Conservation (phyloP, 208 protist genomes). For the Trypanosoma lewisi region DNA sequence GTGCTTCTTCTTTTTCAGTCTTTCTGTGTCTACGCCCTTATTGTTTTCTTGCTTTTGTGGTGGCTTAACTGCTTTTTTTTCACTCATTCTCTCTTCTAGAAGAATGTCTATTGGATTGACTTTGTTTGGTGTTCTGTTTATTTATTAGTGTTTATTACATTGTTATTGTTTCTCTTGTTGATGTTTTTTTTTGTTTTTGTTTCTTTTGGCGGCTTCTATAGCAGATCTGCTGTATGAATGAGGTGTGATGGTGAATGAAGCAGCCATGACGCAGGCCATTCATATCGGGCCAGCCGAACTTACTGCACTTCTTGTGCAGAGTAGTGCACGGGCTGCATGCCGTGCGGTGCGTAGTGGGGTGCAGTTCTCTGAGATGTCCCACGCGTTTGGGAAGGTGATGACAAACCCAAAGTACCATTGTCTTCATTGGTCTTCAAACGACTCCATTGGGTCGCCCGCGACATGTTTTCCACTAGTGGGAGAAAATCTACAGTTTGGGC, state of each 20-base stretch:
- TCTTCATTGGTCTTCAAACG: constrained; percentile 19
- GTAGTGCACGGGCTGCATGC: no score
- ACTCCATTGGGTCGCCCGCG: constrained; percentile 11
- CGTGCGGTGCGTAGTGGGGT: constrained; percentile 1
- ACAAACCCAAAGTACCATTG: constrained; percentile 11
- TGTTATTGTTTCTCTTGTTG: constrained; percentile 3
- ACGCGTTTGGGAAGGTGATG: constrained; percentile 4
- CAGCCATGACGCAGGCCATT: constrained; percentile 15
- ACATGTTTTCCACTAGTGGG: constrained; percentile 18
- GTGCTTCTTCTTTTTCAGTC: constrained; percentile 1
- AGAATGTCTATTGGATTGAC: no score
- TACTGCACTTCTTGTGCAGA: constrained; percentile 19
- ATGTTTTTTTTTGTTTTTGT: constrained; percentile 6
- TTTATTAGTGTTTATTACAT: constrained; percentile 4
- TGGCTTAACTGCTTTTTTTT: no score
- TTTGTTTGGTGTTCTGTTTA: no score
- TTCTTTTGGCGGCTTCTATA: not conserved
- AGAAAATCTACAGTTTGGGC: constrained; percentile 2
- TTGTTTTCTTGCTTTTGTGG: no score
- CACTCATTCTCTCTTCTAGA: no score
- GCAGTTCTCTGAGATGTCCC: constrained; percentile 8
- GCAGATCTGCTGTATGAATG: not conserved
- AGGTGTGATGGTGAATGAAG: not conserved
- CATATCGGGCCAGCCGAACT: constrained; percentile 22
- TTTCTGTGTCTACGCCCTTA: constrained; percentile 4